These are phyloP conservation scores for Trametes cingulata DNA, from an alignment of 768 basidiomycete genomes.

Conservation along the genomic window DNA sequence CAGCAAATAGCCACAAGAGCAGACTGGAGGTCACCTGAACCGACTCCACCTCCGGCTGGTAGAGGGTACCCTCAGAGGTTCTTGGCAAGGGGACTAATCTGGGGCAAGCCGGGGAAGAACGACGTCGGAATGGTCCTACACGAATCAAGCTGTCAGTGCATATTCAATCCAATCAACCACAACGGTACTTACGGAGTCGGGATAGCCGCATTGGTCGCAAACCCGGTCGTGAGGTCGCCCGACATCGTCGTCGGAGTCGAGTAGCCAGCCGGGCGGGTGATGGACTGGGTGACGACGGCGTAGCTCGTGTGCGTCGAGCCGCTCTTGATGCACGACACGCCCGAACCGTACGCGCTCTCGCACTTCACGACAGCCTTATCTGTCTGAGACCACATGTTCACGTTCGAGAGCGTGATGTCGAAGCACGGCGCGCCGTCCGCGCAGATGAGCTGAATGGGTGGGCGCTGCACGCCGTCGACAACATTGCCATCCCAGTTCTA, in stretches of 20 bases:
- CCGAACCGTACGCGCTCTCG: conserved; percentile 33
- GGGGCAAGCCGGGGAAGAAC: conserved; percentile 29
- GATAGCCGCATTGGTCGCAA: conserved; percentile 27
- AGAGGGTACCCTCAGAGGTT: conserved; percentile 6
- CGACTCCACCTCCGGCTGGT: not conserved
- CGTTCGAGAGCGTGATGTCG: conserved; percentile 30
- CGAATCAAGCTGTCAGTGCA: no score
- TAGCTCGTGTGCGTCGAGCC: conserved; percentile 27
- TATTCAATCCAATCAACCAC: no score
- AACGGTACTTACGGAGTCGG: conserved; percentile 29
- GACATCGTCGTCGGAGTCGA: conserved; percentile 31
- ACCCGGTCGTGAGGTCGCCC: conserved; percentile 27
- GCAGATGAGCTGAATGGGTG: conserved; percentile 31
- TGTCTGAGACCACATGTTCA: conserved; percentile 33
- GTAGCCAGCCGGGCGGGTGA: conserved; percentile 30
- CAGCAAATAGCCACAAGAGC: no score
- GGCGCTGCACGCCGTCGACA: conserved; percentile 27
- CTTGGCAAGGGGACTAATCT: conserved; percentile 29
- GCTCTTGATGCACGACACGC: conserved; percentile 27
- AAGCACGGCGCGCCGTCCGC: conserved; percentile 31
- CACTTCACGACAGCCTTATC: conserved; percentile 30
- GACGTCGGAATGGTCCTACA: conserved; percentile 30
- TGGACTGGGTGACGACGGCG: conserved; percentile 24
- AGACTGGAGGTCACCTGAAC: no score
- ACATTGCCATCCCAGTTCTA: conserved; percentile 34